These are phyloP conservation scores for Sugiyamaella americana DNA, from an alignment of 805 yeast species.

Conservation along the genomic window DNA sequence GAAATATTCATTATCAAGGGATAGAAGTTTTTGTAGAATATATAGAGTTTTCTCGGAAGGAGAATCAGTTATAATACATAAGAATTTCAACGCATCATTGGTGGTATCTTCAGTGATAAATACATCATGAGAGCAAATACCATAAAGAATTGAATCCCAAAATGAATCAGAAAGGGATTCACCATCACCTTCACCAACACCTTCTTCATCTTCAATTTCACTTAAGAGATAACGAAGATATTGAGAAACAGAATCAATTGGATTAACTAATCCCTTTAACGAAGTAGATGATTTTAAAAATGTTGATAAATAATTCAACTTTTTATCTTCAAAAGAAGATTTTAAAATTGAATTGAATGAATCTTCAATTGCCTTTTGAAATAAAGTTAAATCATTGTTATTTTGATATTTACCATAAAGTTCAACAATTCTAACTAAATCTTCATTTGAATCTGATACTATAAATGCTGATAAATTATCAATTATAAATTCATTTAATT, in stretches of 20 bases:
- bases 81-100: slow-evolving; percentile 7
- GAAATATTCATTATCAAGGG: slow-evolving; percentile 4
- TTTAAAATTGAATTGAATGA: neutral
- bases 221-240: neutral
- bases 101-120: slow-evolving; percentile 11
- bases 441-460: slow-evolving; percentile 11
- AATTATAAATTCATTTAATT: slow-evolving; percentile 1
- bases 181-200: no score
- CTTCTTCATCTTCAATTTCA: neutral
- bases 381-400: neutral
- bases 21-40: neutral
- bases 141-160: slow-evolving; percentile 1
- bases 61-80: neutral
- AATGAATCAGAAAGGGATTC: neutral
- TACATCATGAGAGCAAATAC: slow-evolving; percentile 16
- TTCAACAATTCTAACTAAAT: slow-evolving; percentile 3
- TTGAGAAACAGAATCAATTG: slow-evolving; percentile 2
- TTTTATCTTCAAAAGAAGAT: slow-evolving; percentile 4
- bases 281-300: slow-evolving; percentile 1
- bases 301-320: neutral
- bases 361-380: neutral
- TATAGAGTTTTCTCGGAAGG: neutral
- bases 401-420: neutral
- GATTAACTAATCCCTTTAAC: neutral
- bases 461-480: slow-evolving; percentile 6